phyloP scores from a whole-genome alignment of 345 rosid species.

The Erodium maritimum region DNA sequence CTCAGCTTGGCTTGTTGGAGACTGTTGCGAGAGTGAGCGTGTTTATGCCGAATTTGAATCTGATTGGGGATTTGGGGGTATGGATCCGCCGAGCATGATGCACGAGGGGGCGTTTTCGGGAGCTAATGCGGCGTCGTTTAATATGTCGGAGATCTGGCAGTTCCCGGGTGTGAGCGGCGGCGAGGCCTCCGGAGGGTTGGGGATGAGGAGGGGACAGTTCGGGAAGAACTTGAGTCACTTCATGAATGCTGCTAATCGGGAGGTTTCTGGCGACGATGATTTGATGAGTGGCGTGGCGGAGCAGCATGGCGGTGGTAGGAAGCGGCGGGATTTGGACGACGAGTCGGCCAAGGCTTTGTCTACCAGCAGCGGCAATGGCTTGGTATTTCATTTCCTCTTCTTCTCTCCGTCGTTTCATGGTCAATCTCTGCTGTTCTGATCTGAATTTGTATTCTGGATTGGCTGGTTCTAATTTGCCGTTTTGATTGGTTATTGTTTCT shows the following conservation, averaged over 20 bases:
- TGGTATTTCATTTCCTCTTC: slow-evolving; percentile 23
- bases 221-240: no score
- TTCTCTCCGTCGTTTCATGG: background rate
- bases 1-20: slow-evolving; percentile 1
- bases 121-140: background rate
- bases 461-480: background rate
- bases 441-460: background rate
- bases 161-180: background rate
- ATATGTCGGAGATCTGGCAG: background rate
- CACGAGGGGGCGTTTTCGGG: background rate
- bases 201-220: no score
- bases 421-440: background rate
- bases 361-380: slow-evolving; percentile 31
- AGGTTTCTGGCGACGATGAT: slow-evolving; percentile 21
- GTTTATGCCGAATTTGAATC: background rate
- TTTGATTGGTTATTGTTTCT: background rate
- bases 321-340: slow-evolving; percentile 44
- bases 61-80: background rate
- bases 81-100: background rate
- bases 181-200: no score
- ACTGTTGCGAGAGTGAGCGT: slow-evolving; percentile 9
- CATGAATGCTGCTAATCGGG: no score
- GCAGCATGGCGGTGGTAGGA: slow-evolving; percentile 27
- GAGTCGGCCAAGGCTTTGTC: slow-evolving; percentile 34
- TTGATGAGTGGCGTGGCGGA: slow-evolving; percentile 28